phyloP scores from a whole-genome alignment of 1,284 basidiomycete genomes.

The Trichosporon sp. region DNA sequence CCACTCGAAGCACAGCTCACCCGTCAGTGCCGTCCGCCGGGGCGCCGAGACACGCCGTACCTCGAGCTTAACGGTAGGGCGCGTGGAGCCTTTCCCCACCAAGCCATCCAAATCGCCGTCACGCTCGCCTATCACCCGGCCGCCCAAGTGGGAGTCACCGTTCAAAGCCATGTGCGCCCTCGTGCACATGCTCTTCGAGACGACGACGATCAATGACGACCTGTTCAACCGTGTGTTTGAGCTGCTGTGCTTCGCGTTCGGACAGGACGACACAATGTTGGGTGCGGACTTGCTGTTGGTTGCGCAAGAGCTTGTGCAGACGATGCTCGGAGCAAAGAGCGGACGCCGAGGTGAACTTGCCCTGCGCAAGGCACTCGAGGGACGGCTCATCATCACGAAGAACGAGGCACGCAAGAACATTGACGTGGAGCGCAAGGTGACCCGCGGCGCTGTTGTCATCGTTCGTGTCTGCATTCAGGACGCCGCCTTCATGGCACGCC shows the following conservation, averaged over 20 bases:
- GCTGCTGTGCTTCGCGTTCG: slow-evolving; percentile 45
- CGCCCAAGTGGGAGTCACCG: slow-evolving; percentile 37
- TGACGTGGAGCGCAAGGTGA: slow-evolving; percentile 43
- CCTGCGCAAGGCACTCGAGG: slow-evolving; percentile 45
- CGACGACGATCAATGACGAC: slow-evolving; percentile 41
- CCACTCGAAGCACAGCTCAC: not conserved
- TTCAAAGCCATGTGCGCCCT: slow-evolving; percentile 40
- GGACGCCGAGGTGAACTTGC: slow-evolving; percentile 47
- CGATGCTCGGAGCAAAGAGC: slow-evolving; percentile 42
- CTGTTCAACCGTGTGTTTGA: slow-evolving; percentile 46
- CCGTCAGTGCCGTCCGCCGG: not conserved
- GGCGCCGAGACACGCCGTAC: slow-evolving; percentile 19
- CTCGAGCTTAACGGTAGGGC: slow-evolving; percentile 28
- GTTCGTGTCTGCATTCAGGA: slow-evolving; percentile 40
- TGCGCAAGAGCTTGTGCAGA: slow-evolving; percentile 38
- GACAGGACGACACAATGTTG: slow-evolving; percentile 41
- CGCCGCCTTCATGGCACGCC: slow-evolving; percentile 33
- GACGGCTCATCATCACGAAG: slow-evolving; percentile 32
- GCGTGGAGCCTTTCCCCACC: slow-evolving; percentile 29
- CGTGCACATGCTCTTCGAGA: slow-evolving; percentile 40
- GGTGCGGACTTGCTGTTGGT: slow-evolving; percentile 34
- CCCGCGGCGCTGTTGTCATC: slow-evolving; percentile 47
- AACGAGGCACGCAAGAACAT: slow-evolving; percentile 31
- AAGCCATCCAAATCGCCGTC: slow-evolving; percentile 28
- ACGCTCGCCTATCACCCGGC: not conserved